Evolutionary conservation across 257 asterid genomes (phyloP), one percentile per base, ranked within the genome.

Genomic region (Nicotiana noctiflora): DNA sequence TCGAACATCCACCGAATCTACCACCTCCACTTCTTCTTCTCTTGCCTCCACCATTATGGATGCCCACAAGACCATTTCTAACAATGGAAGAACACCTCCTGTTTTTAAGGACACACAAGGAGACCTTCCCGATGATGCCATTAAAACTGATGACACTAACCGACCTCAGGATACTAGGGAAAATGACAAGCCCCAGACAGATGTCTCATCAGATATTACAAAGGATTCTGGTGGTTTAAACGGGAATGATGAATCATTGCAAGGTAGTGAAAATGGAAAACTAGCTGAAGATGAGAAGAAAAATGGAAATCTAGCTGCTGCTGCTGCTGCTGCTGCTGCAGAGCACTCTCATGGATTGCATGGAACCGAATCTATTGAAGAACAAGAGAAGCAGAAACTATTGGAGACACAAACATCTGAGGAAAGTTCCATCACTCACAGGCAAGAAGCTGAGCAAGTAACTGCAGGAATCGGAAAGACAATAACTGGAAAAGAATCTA

Each of bases 121-220:
- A 31, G 85, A 87, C 64, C 89, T 91, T 14, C 92, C 96, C 2
- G 89, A 88, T 1, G 96, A 88, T 56, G 84, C 86, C 53, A 65
- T 84, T 81, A 85, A 87, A 80, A 8, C 85, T 12, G 88, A 74
- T 7, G 89, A 81, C 1, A 25, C 80, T 18, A 56, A 14, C 56
- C 59, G 56, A 59, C 72, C 79, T n/a, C 53, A 63, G 51, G 84
- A 84, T 6, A 56, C 53, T 4, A 68, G 2, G 13, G 84, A 79
- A 62, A 61, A 60, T 75, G 8, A 79, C 3, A 3, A 79, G 78
- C 3, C 60, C 49, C 56, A 31, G 21, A 76, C 78, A 17, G 88
- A 84, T 27, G 81, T 75, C 8, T 14, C 88, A 2, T 9, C 80
- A 18, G 83, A 85, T 5, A 81, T 4, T 76, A 60, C 70, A 31